Evolutionary conservation across 345 rosid genomes (phyloP).

Genomic region (Lepidium africanum): DNA sequence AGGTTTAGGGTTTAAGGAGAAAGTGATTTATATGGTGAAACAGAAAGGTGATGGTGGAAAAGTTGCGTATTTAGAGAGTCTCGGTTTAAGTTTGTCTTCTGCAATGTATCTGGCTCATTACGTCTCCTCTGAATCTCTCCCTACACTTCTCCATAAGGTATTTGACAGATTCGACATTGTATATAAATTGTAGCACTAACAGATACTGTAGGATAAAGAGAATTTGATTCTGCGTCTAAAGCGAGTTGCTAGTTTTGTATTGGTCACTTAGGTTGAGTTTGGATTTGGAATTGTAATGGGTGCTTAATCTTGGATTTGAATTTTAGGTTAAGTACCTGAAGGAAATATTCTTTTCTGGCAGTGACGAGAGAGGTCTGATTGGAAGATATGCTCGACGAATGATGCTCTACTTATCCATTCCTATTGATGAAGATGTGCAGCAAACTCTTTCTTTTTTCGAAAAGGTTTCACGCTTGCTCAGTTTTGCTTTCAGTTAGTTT

Average conservation of each 20-base stretch:
- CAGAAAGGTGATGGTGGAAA: slow-evolving; percentile 75
- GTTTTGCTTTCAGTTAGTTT: too few species aligned
- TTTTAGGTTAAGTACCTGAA: slow-evolving; percentile 80
- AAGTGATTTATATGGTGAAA: slow-evolving; percentile 56
- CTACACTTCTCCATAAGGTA: slow-evolving; percentile 49
- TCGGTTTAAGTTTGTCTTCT: slow-evolving; percentile 65
- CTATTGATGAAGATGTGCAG: slow-evolving; percentile 80
- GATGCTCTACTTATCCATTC: slow-evolving; percentile 70
- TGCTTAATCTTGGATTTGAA: slow-evolving; percentile 47
- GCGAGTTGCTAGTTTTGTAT: background rate
- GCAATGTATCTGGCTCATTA: slow-evolving; percentile 68
- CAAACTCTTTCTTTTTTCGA: slow-evolving; percentile 81
- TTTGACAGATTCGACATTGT: background rate
- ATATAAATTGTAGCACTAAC: background rate
- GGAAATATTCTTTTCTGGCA: slow-evolving; percentile 69
- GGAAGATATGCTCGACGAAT: slow-evolving; percentile 59
- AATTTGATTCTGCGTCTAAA: background rate
- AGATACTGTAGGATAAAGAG: background rate
- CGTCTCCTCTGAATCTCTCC: slow-evolving; percentile 52
- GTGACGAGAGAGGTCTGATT: slow-evolving; percentile 38
- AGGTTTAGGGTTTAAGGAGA: slow-evolving; percentile 52
- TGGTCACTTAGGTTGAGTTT: background rate
- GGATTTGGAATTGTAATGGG: background rate
- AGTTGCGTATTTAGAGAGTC: slow-evolving; percentile 78
- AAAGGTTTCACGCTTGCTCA: slow-evolving; percentile 43